Base-by-base conservation (phyloP, 148 eudicot genomes). In the Linanthus parryae region DNA sequence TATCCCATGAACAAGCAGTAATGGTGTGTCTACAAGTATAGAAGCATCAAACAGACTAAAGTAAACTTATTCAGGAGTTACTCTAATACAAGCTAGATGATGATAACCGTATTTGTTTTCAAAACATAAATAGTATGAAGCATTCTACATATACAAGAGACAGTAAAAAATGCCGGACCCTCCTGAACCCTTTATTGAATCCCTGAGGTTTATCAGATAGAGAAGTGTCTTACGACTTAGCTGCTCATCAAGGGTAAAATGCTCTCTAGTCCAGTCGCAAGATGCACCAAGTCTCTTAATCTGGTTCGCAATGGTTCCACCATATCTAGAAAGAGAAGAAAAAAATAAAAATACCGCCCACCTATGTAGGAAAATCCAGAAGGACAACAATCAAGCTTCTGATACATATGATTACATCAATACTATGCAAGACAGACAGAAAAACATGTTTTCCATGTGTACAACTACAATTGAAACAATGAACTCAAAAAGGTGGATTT, bases 251-350 rank as follows among this genome's bases (percentile, higher is more conserved):
- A 92, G 91, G 63, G 99, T 92, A 66, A 92, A 92, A 71, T 63
- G 88, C 61, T 92, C 99, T 73, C 90, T 77, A 53, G 70, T 75
- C 99, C 99, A 92, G 65, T 92, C 99, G 68, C 99, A 92, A 59
- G 99, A 92, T 65, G 99, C 99, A 55, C 99, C 99, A 71, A 92
- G 96, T 70, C 99, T 84, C 78, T 72, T 92, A 24, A 92, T 92
- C 78, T 92, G 99, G 46, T 84, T 87, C 35, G 96, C 80, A 54
- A 92, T 92, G 53, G 99, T 77, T 73, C 96, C 96, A 46, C 99
- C 99, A 68, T 92, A 92, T 81, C 99, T 92, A 48, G 37, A 72
- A 56, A 44, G 44, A 24, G 58, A 21, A 75, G 10, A 2, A 10
- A 18, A 36, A 24, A 38, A 17, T 15, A 49, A 29, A 25, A 49